Evolutionary conservation across 257 asterid species (phyloP).

Genomic region (Asclepias syriaca): DNA sequence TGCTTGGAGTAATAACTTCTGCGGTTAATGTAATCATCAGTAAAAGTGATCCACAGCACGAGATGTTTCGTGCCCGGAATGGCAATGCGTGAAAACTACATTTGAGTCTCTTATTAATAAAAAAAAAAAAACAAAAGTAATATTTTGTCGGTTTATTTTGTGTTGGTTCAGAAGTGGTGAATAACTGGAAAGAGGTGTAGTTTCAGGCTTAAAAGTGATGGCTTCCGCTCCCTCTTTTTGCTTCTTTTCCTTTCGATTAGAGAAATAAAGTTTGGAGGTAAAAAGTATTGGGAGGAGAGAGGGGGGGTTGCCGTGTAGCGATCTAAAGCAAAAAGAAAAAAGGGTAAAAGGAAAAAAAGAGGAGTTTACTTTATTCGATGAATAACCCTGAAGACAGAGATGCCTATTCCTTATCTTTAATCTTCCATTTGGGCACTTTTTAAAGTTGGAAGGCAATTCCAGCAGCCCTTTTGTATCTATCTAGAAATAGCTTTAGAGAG

Average conservation of each 20-base stretch:
- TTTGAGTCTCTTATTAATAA: background rate
- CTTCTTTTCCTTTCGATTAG: background rate
- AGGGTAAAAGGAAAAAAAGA: slow-evolving; percentile 6
- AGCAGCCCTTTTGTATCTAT: slow-evolving; percentile 15
- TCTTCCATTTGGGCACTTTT: slow-evolving; percentile 19
- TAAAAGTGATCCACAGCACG: no score
- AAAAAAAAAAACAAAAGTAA: background rate
- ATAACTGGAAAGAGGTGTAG: background rate
- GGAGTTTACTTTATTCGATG: slow-evolving; percentile 29
- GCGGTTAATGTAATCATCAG: background rate
- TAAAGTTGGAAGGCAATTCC: slow-evolving; percentile 13
- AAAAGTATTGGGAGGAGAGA: background rate
- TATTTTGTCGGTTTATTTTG: background rate
- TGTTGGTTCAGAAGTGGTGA: background rate
- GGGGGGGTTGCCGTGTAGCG: background rate
- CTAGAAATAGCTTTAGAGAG: background rate
- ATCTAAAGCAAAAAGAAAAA: slow-evolving; percentile 1
- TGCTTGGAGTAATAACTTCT: background rate
- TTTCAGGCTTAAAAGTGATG: background rate
- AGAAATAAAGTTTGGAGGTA: background rate
- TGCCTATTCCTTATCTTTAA: slow-evolving; percentile 8
- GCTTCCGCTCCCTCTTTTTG: background rate
- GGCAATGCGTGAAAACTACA: background rate
- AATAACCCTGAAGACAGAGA: slow-evolving; percentile 24
- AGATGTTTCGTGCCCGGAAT: no score